Base-by-base conservation (phyloP, 495 filamentous ascomycete species). In the Daldinia bambusicola region DNA sequence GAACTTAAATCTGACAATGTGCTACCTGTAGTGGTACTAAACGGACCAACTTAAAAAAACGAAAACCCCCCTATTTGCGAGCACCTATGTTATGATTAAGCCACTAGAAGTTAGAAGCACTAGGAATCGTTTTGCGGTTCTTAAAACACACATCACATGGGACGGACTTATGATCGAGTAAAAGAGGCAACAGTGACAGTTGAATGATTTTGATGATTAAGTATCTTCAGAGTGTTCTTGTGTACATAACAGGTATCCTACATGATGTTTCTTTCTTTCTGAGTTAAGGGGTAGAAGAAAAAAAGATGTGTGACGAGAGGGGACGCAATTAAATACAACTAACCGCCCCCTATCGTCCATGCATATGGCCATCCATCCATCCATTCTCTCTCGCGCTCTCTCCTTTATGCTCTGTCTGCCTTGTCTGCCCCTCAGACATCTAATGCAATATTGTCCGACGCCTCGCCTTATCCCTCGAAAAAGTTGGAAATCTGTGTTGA, bases 381-480 rank as follows among this genome's bases (percentile, higher is more conserved):
- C 55, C n/a, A n/a, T n/a, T n/a, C n/a, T n/a, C n/a, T n/a, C n/a
- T n/a, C n/a, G n/a, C n/a, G n/a, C 26, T 26, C 59, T 63, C 38
- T 63, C 52, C n/a, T 63, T 50, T 40, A 67, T 67, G 63, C 67
- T 67, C 67, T 60, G 69, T 61, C 69, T 63, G 60, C 31, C 63
- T 36, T 40, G 58, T 41, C 63, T 60, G 56, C 63, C 63, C 69
- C 63, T 43, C 50, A 69, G 67, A 69, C 60, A 67, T 71, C 48
- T 59, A 34, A 71, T 71, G 69, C 69, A 67, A 50, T 59, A 36
- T 71, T 71, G 55, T 60, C 69, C 63, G 69, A 71, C 69, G 69
- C 69, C 69, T 71, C 63, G 63, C 57, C 69, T 50, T 20, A 51
- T 58, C 41, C 38, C 63, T 63, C 59, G 31, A 55, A 30, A 55